Conservation (phyloP, 768 basidiomycete genomes). For the Mycena amicta region DNA sequence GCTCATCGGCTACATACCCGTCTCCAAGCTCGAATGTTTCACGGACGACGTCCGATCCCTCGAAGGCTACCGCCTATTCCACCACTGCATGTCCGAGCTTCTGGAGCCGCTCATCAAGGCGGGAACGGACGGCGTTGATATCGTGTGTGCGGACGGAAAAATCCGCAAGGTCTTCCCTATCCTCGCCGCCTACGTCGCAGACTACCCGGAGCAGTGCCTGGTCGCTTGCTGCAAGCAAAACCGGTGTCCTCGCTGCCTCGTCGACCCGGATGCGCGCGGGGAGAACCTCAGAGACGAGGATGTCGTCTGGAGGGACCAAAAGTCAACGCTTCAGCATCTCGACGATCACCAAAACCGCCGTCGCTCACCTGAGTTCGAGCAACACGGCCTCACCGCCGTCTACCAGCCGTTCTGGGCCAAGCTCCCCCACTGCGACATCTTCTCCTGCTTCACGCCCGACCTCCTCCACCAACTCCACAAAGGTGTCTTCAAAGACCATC, state of each 20-base stretch:
- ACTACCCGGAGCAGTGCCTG: constrained; percentile 35
- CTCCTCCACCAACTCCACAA: constrained; percentile 45
- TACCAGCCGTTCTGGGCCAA: constrained; percentile 35
- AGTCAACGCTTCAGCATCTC: neutral
- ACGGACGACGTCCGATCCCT: constrained; percentile 16
- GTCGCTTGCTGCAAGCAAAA: constrained; percentile 17
- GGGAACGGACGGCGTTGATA: constrained; percentile 27
- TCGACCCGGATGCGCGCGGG: constrained; percentile 17
- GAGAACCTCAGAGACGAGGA: neutral
- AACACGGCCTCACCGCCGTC: neutral
- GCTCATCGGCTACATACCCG: constrained; percentile 37
- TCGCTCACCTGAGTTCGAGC: neutral
- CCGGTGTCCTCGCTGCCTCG: constrained; percentile 6
- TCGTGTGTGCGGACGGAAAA: constrained; percentile 33
- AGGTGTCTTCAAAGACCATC: constrained; percentile 41
- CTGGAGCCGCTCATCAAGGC: constrained; percentile 27
- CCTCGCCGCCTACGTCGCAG: constrained; percentile 32
- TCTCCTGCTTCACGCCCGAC: constrained; percentile 36
- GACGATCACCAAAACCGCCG: too few relatives aligned
- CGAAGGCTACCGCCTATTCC: constrained; percentile 33
- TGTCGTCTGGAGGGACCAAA: neutral
- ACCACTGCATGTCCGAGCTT: constrained; percentile 27
- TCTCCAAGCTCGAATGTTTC: constrained; percentile 32
- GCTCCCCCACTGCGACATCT: constrained; percentile 37
- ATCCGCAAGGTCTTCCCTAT: constrained; percentile 24